phyloP scores from a whole-genome alignment of 1,139 yeast species.

The Scheffersomyces titani region DNA sequence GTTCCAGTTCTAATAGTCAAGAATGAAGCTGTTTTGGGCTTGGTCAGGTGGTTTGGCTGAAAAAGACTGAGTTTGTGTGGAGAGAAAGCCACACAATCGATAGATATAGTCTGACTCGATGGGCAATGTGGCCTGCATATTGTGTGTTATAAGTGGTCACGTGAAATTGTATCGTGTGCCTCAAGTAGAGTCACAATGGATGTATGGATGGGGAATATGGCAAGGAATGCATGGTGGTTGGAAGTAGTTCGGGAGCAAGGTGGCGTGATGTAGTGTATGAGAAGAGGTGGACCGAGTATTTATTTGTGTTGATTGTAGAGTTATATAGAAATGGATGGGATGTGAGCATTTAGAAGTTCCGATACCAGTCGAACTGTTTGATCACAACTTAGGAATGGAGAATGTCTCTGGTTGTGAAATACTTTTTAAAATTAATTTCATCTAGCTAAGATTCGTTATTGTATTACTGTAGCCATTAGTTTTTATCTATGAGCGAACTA shows the following conservation, averaged over 20 bases:
- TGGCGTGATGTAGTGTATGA: no score
- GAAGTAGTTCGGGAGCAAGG: background rate
- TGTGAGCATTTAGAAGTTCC: no score
- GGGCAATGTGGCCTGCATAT: background rate
- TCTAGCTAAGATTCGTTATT: background rate
- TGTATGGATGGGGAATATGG: background rate
- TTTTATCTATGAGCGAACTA: background rate
- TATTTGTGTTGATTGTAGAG: no score
- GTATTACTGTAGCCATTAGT: background rate
- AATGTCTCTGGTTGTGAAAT: background rate
- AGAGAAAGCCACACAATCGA: background rate
- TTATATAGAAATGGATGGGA: no score
- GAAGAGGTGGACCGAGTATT: background rate
- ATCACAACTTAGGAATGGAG: background rate
- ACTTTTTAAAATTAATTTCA: no score
- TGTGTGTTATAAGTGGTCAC: background rate
- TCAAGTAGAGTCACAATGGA: background rate
- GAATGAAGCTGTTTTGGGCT: background rate
- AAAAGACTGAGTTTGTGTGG: background rate
- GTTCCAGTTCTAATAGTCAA: background rate
- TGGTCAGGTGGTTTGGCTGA: background rate
- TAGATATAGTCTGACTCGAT: background rate
- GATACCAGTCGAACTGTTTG: background rate
- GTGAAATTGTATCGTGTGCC: slow-evolving; percentile 1
- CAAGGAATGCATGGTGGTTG: background rate